Conservation (phyloP, 352 stramenopile genomes). For the Globisporangium viniferum region DNA sequence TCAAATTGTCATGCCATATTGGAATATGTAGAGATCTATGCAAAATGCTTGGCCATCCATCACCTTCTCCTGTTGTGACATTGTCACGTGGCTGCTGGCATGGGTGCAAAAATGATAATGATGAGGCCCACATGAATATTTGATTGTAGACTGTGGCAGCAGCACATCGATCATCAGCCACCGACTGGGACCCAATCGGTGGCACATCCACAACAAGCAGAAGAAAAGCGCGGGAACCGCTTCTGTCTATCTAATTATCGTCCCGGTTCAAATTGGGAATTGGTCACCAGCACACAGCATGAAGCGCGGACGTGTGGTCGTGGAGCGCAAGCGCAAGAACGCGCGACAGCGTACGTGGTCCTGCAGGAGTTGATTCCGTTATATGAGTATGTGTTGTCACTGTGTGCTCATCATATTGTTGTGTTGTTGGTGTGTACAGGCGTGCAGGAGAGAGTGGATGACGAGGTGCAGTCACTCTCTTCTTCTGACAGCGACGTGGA, state of each 20-base stretch:
- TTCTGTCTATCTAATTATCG: neutral
- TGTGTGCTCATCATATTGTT: neutral
- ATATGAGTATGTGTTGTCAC: neutral
- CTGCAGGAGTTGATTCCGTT: neutral
- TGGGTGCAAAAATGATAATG: neutral
- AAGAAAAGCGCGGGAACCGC: conserved; percentile 11
- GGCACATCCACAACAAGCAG: neutral
- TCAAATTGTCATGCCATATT: too few species aligned
- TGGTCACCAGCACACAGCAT: conserved; percentile 20
- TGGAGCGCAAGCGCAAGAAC: conserved; percentile 30
- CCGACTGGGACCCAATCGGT: neutral
- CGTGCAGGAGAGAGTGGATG: conserved; percentile 29
- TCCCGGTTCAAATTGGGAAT: neutral
- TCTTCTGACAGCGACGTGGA: conserved; percentile 23
- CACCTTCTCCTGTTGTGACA: neutral
- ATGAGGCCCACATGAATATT: neutral
- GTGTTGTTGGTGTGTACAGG: conserved; percentile 9
- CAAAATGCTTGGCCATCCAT: too few species aligned
- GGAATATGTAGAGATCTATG: too few species aligned
- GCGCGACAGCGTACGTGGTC: conserved; percentile 30
- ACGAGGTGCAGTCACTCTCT: conserved; percentile 13
- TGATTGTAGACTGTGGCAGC: neutral
- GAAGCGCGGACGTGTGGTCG: conserved; percentile 32
- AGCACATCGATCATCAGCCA: neutral
- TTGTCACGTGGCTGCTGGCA: neutral